phyloP scores from a whole-genome alignment of 2,329 filamentous ascomycete genomes.

The Xylaria sp. region DNA sequence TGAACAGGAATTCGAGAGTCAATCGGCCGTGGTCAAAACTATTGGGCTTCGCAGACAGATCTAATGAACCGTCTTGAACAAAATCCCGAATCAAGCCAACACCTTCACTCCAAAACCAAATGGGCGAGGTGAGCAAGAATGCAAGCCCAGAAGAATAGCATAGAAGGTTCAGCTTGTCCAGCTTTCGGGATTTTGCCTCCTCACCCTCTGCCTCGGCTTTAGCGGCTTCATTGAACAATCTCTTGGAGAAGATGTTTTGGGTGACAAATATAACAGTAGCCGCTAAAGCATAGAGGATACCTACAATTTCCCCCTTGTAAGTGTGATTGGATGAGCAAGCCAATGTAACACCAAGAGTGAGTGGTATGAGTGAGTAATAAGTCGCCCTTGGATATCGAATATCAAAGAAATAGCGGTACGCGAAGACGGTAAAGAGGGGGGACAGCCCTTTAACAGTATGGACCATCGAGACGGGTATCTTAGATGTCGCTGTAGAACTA shows the following conservation, averaged over 20 bases:
- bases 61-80: constrained; percentile 78
- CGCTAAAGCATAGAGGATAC: constrained; percentile 85
- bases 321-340: constrained; percentile 83
- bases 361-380: constrained; percentile 85
- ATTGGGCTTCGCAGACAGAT: constrained; percentile 62
- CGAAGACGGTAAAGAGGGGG: constrained; percentile 91
- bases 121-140: constrained; percentile 83
- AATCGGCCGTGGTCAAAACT: constrained; percentile 77
- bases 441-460: constrained; percentile 99
- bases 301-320: constrained; percentile 85
- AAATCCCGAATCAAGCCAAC: constrained; percentile 78
- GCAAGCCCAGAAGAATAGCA: constrained; percentile 97
- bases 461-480: constrained; percentile 94
- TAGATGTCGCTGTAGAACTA: constrained; percentile 89
- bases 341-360: constrained; percentile 93
- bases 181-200: constrained; percentile 70
- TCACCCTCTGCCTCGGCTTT: constrained; percentile 78
- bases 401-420: constrained; percentile 87
- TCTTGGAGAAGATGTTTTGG: constrained; percentile 98
- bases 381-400: constrained; percentile 87
- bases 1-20: constrained; percentile 90
- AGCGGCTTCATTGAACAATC: constrained; percentile 93
- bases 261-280: constrained; percentile 96
- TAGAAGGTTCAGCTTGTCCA: constrained; percentile 95
- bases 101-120: constrained; percentile 94